phyloP scores from a whole-genome alignment of 1,284 basidiomycete species.

The Wallemia ichthyophaga region DNA sequence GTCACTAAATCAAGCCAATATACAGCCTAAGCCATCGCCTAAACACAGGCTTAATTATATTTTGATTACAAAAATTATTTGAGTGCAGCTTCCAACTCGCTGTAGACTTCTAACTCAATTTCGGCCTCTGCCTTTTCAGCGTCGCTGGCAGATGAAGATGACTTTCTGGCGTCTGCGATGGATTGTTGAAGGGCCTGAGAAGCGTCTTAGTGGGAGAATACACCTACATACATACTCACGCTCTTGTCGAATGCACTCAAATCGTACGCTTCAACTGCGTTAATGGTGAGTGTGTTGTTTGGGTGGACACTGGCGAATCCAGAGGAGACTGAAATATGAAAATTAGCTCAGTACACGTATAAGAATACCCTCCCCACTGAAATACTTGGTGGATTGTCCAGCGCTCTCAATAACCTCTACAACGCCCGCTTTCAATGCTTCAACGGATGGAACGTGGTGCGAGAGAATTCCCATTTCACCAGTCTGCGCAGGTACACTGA shows the following conservation, averaged over 20 bases:
- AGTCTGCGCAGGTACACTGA: slow-evolving; percentile 70
- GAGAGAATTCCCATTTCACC: slow-evolving; percentile 96
- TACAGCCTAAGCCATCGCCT: no score
- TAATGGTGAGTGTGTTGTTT: slow-evolving; percentile 86
- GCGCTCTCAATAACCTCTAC: slow-evolving; percentile 65
- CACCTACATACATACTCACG: slow-evolving; percentile 19
- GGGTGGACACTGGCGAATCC: slow-evolving; percentile 96
- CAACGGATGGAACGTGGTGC: slow-evolving; percentile 80
- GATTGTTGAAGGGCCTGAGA: slow-evolving; percentile 62
- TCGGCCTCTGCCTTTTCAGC: slow-evolving; percentile 79
- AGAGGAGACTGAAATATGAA: slow-evolving; percentile 39
- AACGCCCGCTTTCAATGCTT: slow-evolving; percentile 68
- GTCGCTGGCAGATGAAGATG: slow-evolving; percentile 52
- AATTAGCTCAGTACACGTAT: no score
- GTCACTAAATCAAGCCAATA: no score
- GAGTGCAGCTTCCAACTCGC: slow-evolving; percentile 67
- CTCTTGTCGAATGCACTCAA: slow-evolving; percentile 69
- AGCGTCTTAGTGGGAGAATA: not conserved
- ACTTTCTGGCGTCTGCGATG: slow-evolving; percentile 64
- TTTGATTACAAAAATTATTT: slow-evolving; percentile 5
- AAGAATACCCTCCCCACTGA: slow-evolving; percentile 44
- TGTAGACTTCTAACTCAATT: slow-evolving; percentile 87
- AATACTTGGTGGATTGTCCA: slow-evolving; percentile 66
- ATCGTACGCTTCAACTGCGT: slow-evolving; percentile 84
- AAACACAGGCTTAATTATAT: slow-evolving; percentile 8